These are phyloP conservation scores for Salvia hispanica DNA, from an alignment of 257 asterid species.

Conservation along the genomic window DNA sequence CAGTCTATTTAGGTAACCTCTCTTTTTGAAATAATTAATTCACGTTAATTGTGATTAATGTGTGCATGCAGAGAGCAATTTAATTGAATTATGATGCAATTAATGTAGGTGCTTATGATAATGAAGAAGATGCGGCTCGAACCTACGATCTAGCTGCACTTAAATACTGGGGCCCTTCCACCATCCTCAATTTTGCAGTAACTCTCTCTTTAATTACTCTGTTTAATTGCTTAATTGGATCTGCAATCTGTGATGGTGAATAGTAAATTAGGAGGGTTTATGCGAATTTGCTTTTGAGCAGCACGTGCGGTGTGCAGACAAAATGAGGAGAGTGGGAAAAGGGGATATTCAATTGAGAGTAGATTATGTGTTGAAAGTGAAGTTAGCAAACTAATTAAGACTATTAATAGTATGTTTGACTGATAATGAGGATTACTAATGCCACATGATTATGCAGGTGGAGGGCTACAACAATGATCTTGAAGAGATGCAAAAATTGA, in stretches of 20 bases:
- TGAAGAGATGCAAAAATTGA: conserved; percentile 62
- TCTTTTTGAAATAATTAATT: neutral
- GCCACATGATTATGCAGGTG: conserved; percentile 39
- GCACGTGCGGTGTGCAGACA: conserved; percentile 11
- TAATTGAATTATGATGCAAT: neutral
- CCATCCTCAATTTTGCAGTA: conserved; percentile 61
- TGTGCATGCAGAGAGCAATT: neutral
- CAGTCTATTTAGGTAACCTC: conserved; percentile 85
- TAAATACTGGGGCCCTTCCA: conserved; percentile 79
- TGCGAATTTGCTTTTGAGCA: conserved; percentile 8
- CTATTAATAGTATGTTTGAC: too few species aligned
- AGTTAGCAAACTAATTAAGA: conserved; percentile 17
- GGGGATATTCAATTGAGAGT: conserved; percentile 1
- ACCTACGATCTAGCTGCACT: conserved; percentile 95
- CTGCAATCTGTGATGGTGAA: neutral
- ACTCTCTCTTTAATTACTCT: neutral
- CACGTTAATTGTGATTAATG: neutral
- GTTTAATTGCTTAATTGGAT: neutral
- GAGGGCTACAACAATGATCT: conserved; percentile 53
- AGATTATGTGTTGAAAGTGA: neutral
- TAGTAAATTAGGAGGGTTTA: neutral
- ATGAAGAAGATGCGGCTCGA: conserved; percentile 82
- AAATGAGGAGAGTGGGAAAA: neutral
- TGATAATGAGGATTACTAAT: too few species aligned
- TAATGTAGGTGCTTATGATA: conserved; percentile 78